Conservation (phyloP, 371 early-diverging fungal species). For the Mortierella sp. region DNA sequence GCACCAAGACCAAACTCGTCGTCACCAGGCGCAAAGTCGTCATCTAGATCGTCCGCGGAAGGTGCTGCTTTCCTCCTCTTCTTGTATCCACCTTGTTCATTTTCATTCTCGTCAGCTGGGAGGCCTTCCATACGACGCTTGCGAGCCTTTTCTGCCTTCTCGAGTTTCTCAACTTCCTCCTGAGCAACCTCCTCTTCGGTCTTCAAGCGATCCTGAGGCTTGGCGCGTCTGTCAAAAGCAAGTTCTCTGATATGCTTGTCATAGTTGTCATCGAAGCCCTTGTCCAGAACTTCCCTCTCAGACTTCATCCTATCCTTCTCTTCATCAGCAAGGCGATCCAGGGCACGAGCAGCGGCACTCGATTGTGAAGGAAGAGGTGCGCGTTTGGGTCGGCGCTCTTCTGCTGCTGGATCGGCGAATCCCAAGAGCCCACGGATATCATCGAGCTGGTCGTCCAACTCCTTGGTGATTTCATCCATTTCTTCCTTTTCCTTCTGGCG, state of each 20-base stretch:
- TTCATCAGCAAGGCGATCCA: conserved; percentile 54
- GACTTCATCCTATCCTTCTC: conserved; percentile 56
- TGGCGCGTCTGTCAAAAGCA: conserved; percentile 83
- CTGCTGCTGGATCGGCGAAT: conserved; percentile 39
- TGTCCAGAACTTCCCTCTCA: conserved; percentile 34
- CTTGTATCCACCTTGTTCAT: conserved; percentile 59
- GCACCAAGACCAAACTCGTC: conserved; percentile 57
- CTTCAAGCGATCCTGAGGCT: conserved; percentile 92
- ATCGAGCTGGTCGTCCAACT: conserved; percentile 90
- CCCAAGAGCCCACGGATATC: conserved; percentile 79
- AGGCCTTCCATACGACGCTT: conserved; percentile 90
- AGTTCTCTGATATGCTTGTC: conserved; percentile 85
- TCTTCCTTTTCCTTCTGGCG: conserved; percentile 87
- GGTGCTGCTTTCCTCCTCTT: conserved; percentile 58
- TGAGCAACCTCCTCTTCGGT: conserved; percentile 92
- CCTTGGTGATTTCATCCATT: conserved; percentile 78
- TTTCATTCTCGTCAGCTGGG: conserved; percentile 74
- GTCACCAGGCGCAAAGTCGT: conserved; percentile 70
- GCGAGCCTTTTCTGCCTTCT: conserved; percentile 86
- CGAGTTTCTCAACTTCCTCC: conserved; percentile 85
- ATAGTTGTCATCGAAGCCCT: conserved; percentile 65
- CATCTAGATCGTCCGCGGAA: conserved; percentile 88
- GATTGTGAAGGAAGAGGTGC: conserved; percentile 44
- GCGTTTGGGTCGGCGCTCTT: conserved; percentile 52
- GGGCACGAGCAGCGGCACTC: conserved; percentile 34